These are phyloP conservation scores for Aspergillus ostianus DNA, from an alignment of 495 filamentous ascomycete species.

Conservation along the genomic window DNA sequence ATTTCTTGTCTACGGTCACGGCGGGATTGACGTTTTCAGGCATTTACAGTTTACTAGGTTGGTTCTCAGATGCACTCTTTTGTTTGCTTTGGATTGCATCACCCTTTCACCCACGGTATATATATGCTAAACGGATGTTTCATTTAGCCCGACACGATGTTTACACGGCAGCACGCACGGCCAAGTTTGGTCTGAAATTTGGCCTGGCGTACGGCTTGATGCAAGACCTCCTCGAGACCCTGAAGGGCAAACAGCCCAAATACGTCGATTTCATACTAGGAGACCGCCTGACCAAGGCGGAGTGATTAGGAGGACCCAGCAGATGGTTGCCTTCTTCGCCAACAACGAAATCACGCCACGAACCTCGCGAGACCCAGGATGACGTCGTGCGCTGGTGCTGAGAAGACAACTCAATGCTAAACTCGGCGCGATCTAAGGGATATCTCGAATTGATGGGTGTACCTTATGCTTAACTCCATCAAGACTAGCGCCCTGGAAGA, in stretches of 20 bases:
- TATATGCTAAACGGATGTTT: slow-evolving; percentile 16
- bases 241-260: slow-evolving; percentile 65
- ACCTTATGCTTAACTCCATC: not conserved
- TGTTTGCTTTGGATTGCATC: too few species aligned
- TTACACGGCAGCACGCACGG: slow-evolving; percentile 77
- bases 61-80: slow-evolving; percentile 24
- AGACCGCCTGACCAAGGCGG: slow-evolving; percentile 22
- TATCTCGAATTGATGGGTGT: not conserved
- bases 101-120: not conserved
- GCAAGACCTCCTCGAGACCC: slow-evolving; percentile 66
- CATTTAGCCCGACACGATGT: slow-evolving; percentile 73
- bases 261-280: slow-evolving; percentile 69
- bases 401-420: not conserved
- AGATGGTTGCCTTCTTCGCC: not conserved
- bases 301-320: slow-evolving; percentile 9
- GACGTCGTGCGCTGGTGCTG: not conserved
- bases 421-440: not conserved
- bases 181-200: slow-evolving; percentile 72
- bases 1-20: slow-evolving; percentile 72
- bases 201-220: slow-evolving; percentile 78
- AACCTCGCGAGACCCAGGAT: not conserved
- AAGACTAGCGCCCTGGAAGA: not conserved
- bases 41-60: slow-evolving; percentile 84
- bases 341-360: not conserved
- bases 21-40: slow-evolving; percentile 82